Percentiles rank a stretch among this genome's conserved stretches.
These are phyloP conservation scores for Pythium sp. DNA, from an alignment of 352 stramenopile species.

Conservation along the genomic window DNA sequence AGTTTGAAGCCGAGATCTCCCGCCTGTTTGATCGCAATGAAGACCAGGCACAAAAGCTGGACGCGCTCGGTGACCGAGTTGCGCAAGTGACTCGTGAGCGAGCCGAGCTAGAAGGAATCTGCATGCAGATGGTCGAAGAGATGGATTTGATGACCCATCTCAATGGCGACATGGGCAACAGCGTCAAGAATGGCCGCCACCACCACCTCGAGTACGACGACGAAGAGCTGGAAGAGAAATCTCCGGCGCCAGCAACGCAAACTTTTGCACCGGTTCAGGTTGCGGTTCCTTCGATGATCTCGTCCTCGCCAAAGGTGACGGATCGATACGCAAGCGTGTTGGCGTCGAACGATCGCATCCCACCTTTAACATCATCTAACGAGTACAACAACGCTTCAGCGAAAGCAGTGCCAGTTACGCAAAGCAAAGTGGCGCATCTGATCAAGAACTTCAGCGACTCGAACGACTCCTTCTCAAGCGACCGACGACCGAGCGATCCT, in stretches of 20 bases:
- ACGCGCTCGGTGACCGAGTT: constrained; percentile 48
- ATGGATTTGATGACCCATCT: constrained; percentile 33
- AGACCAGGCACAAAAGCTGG: constrained; percentile 45
- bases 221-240: constrained; percentile 28
- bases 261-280: constrained; percentile 11
- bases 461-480: constrained; percentile 13
- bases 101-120: constrained; percentile 50
- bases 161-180: constrained; percentile 12
- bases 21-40: constrained; percentile 51
- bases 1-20: constrained; percentile 49
- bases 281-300: neutral
- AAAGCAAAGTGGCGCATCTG: constrained; percentile 58
- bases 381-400: constrained; percentile 17
- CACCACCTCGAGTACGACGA: neutral
- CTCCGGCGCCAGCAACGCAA: neutral
- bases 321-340: constrained; percentile 54
- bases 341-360: constrained; percentile 14
- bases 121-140: constrained; percentile 58
- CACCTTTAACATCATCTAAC: neutral
- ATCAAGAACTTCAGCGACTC: constrained; percentile 67
- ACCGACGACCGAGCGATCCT: constrained; percentile 19
- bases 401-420: constrained; percentile 11
- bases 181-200: constrained; percentile 11
- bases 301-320: constrained; percentile 27
- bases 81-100: constrained; percentile 45